These are phyloP conservation scores for Alloteropsis semialata DNA, from an alignment of 176 grass and related monocot species.

Conservation along the genomic window DNA sequence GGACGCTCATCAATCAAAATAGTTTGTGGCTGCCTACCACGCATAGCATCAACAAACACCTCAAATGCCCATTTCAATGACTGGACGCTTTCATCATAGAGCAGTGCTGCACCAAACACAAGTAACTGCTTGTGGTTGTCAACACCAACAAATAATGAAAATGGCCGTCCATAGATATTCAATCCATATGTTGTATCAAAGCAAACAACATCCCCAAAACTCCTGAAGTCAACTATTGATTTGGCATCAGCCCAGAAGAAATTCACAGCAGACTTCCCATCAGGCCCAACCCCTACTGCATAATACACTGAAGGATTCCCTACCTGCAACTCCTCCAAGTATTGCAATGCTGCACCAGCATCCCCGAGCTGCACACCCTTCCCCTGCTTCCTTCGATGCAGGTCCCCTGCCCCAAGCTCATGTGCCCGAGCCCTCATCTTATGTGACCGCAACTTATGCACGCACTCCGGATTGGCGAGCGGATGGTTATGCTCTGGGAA, in stretches of 20 bases:
- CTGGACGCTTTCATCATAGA: conserved; percentile 67
- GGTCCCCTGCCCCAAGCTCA: conserved; percentile 51
- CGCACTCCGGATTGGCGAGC: conserved; percentile 59
- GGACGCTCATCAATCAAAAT: conserved; percentile 53
- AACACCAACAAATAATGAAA: conserved; percentile 64
- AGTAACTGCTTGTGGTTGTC: conserved; percentile 69
- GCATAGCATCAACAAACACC: conserved; percentile 69
- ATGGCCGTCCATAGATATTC: conserved; percentile 71
- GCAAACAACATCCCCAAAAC: conserved; percentile 82
- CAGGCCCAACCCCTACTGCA: conserved; percentile 47
- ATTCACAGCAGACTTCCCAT: conserved; percentile 52
- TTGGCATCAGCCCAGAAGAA: conserved; percentile 95
- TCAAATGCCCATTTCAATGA: conserved; percentile 73
- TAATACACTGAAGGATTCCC: conserved; percentile 68
- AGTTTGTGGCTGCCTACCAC: conserved; percentile 55
- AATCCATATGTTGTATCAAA: conserved; percentile 79
- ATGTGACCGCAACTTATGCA: conserved; percentile 70
- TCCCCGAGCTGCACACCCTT: conserved; percentile 64
- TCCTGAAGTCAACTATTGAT: conserved; percentile 70
- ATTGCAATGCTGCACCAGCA: conserved; percentile 61
- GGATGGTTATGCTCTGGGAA: conserved; percentile 66
- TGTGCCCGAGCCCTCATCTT: conserved; percentile 58
- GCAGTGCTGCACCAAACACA: conserved; percentile 69
- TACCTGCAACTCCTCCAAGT: conserved; percentile 68
- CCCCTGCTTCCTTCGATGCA: conserved; percentile 60